Evolutionary conservation across 306 rosid species (phyloP).

Genomic region (Fagus crenata): DNA sequence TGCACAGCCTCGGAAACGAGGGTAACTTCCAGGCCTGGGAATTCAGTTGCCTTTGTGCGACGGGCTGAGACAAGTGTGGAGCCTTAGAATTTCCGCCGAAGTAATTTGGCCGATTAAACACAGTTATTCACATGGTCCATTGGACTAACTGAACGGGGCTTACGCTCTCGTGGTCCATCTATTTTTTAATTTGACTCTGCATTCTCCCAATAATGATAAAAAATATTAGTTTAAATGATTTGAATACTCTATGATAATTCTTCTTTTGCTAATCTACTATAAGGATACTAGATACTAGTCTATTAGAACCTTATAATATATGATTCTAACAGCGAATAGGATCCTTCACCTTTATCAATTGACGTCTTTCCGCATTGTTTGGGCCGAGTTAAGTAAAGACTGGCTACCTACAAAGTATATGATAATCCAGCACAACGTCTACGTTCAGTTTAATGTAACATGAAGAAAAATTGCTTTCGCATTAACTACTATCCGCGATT

Average conservation of each 20-base stretch:
- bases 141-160: constrained; percentile 41
- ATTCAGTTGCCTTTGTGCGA: background rate
- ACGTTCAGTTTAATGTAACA: background rate
- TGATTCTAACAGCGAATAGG: too few relatives aligned
- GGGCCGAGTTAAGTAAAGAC: too few relatives aligned
- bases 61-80: constrained; percentile 45
- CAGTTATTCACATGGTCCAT: constrained; percentile 39
- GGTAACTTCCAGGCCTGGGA: background rate
- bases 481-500: constrained; percentile 11
- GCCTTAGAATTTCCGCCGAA: constrained; percentile 2
- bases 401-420: background rate
- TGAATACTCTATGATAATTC: too few relatives aligned
- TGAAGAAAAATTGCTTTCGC: background rate
- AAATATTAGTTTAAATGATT: too few relatives aligned
- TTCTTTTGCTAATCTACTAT: too few relatives aligned
- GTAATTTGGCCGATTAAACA: constrained; percentile 4
- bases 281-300: too few relatives aligned
- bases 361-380: too few relatives aligned
- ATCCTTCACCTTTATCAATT: too few relatives aligned
- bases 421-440: background rate
- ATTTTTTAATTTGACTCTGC: background rate
- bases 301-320: too few relatives aligned
- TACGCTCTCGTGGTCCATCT: constrained; percentile 16
- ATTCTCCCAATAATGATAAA: too few relatives aligned
- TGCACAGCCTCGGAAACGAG: constrained; percentile 22